Base-by-base conservation (phyloP, 106 monocot species). In the Dendrobium catenatum region DNA sequence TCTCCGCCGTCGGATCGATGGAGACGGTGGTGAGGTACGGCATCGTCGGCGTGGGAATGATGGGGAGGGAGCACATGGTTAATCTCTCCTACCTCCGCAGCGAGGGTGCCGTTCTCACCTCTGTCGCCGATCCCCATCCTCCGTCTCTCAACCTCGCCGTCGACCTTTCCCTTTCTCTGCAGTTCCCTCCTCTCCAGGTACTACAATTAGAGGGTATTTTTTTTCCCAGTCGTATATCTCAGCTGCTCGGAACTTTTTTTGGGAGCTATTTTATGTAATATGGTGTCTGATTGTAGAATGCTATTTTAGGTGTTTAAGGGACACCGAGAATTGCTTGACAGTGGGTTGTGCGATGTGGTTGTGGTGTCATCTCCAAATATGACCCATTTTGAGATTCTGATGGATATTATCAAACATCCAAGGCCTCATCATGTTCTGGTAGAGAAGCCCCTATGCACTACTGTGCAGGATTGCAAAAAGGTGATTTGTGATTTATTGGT, bases 291-390 rank as follows among this genome's bases (percentile, higher is more conserved):
- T 43, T n/a, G 19, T 43, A 59, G 18, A 9, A 4, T 16, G 6
- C n/a, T 59, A 2, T 42, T 79, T 13, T 59, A 88, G 96, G 83
- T 85, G 2, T 93, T 93, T 61, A 75, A 86, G n/a, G 82, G 90
- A 8, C 96, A 97, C 54, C 64, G 26, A 9, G 92, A 94, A 82
- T 81, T 97, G 49, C 75, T 97, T 79, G 89, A 94, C 48, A 92
- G 94, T 72, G 96, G 90, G 49, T 76, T 91, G 6, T 97, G 96
- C 54, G 96, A 97, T 77, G 92, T 91, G 4, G 83, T 97, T 11
- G 92, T 97, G 15, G 86, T 97, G 17, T 94, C 96, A 4, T 92
- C 96, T 59, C 96, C 96, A 44, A 96, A 96, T 83, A 96, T 96
- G 96, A 96, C 96, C 4, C 96, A 96, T 77, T 96, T 87, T 80